Evolutionary conservation across 345 rosid genomes (phyloP).

Genomic region (Odontarrhena argentea): DNA sequence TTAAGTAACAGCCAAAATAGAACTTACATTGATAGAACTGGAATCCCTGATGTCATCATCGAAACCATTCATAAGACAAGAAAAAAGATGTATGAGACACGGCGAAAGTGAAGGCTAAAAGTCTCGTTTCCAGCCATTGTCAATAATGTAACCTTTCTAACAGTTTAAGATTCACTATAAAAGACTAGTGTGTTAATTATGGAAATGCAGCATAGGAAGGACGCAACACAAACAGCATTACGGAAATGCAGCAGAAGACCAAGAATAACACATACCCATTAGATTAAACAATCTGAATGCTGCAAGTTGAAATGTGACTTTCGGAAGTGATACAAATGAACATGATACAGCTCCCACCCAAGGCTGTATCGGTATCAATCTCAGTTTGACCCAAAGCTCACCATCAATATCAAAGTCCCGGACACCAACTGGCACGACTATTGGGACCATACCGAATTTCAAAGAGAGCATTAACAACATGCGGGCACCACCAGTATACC

Average conservation of each 20-base stretch:
- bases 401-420: conserved; percentile 92
- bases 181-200: neutral
- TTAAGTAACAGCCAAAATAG: conserved; percentile 21
- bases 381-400: conserved; percentile 90
- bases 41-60: conserved; percentile 70
- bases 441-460: conserved; percentile 71
- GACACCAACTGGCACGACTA: conserved; percentile 79
- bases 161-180: neutral
- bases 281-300: conserved; percentile 82
- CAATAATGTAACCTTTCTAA: neutral
- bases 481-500: conserved; percentile 90
- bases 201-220: neutral
- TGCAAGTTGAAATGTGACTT: conserved; percentile 80
- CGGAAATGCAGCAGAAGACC: neutral
- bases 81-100: conserved; percentile 24
- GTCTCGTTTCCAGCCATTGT: neutral
- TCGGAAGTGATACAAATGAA: conserved; percentile 93
- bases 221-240: neutral
- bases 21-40: conserved; percentile 88
- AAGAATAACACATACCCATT: conserved; percentile 63
- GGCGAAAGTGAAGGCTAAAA: neutral
- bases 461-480: conserved; percentile 77
- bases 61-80: conserved; percentile 41
- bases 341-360: conserved; percentile 87
- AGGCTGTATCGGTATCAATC: conserved; percentile 82